These are phyloP conservation scores for Aureoboletus auriporus DNA, from an alignment of 768 basidiomycete species.

Conservation along the genomic window DNA sequence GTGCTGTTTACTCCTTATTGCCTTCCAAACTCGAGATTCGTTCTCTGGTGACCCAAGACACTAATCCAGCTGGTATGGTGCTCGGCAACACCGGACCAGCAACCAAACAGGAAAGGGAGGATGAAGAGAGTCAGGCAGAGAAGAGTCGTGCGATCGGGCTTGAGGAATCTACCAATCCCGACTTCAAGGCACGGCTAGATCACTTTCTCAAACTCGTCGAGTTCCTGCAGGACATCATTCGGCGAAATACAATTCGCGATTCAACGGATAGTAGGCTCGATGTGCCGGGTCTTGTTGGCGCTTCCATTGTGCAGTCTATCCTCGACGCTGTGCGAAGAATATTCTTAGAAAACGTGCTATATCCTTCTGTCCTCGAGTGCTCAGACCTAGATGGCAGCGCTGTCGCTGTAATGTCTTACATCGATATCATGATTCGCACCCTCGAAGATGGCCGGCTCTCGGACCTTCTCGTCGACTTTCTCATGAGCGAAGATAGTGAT, in stretches of 20 bases:
- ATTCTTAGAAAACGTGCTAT: slow-evolving; percentile 90
- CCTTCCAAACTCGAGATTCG: slow-evolving; percentile 82
- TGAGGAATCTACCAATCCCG: slow-evolving; percentile 71
- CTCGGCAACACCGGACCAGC: slow-evolving; percentile 62
- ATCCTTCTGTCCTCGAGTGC: slow-evolving; percentile 90
- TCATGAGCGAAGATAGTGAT: slow-evolving; percentile 82
- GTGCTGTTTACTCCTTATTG: slow-evolving; percentile 88
- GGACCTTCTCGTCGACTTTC: slow-evolving; percentile 70
- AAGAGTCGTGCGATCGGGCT: slow-evolving; percentile 57
- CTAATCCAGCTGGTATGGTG: slow-evolving; percentile 54
- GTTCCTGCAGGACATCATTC: slow-evolving; percentile 86
- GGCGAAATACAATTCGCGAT: slow-evolving; percentile 52
- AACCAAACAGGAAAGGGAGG: slow-evolving; percentile 55
- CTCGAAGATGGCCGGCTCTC: slow-evolving; percentile 65
- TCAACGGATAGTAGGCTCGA: slow-evolving; percentile 38
- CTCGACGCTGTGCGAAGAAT: slow-evolving; percentile 77
- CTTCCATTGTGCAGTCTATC: slow-evolving; percentile 79
- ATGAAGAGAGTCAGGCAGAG: slow-evolving; percentile 47
- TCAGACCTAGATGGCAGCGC: slow-evolving; percentile 93
- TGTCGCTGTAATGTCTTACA: slow-evolving; percentile 92
- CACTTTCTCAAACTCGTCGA: slow-evolving; percentile 89
- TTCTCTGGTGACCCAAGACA: slow-evolving; percentile 38
- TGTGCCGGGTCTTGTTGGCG: slow-evolving; percentile 64
- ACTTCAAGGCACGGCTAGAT: slow-evolving; percentile 77
- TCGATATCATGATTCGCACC: slow-evolving; percentile 82